These are phyloP conservation scores for Vigna radiata DNA, from an alignment of 306 rosid species.

Conservation along the genomic window DNA sequence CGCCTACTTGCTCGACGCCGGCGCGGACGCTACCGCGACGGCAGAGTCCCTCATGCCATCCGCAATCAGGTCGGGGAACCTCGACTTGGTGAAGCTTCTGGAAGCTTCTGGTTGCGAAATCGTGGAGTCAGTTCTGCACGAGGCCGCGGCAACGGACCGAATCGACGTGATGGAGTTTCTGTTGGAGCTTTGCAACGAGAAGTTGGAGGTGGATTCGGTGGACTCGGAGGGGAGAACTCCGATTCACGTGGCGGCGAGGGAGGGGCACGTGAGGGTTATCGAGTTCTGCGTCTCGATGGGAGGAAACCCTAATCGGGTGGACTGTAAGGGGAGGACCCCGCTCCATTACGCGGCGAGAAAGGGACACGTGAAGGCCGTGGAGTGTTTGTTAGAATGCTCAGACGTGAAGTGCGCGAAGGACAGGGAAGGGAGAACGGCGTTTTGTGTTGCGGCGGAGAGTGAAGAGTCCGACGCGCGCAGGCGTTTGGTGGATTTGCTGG, in stretches of 20 bases:
- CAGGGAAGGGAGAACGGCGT: constrained; percentile 66
- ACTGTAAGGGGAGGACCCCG: constrained; percentile 64
- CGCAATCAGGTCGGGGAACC: constrained; percentile 54
- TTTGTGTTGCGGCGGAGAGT: constrained; percentile 57
- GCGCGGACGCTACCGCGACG: constrained; percentile 57
- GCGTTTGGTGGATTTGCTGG: constrained; percentile 57
- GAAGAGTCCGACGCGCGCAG: constrained; percentile 43
- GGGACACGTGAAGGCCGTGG: constrained; percentile 60
- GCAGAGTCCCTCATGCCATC: constrained; percentile 51
- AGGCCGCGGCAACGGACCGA: constrained; percentile 60
- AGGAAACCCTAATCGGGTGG: constrained; percentile 56
- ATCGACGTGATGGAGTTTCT: constrained; percentile 67
- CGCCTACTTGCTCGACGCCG: constrained; percentile 61
- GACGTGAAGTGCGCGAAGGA: constrained; percentile 59
- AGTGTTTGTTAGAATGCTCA: constrained; percentile 62
- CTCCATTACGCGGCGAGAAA: constrained; percentile 74
- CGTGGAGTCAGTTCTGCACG: constrained; percentile 58
- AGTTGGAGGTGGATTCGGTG: constrained; percentile 50
- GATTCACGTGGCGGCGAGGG: constrained; percentile 67
- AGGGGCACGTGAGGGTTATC: constrained; percentile 59
- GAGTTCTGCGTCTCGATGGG: constrained; percentile 57
- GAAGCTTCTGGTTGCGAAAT: constrained; percentile 55
- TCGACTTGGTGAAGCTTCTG: constrained; percentile 57
- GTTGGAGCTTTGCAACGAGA: constrained; percentile 1
- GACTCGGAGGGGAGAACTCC: constrained; percentile 61